These are phyloP conservation scores for Diatrype stigma DNA, from an alignment of 2,329 filamentous ascomycete species.

Conservation along the genomic window DNA sequence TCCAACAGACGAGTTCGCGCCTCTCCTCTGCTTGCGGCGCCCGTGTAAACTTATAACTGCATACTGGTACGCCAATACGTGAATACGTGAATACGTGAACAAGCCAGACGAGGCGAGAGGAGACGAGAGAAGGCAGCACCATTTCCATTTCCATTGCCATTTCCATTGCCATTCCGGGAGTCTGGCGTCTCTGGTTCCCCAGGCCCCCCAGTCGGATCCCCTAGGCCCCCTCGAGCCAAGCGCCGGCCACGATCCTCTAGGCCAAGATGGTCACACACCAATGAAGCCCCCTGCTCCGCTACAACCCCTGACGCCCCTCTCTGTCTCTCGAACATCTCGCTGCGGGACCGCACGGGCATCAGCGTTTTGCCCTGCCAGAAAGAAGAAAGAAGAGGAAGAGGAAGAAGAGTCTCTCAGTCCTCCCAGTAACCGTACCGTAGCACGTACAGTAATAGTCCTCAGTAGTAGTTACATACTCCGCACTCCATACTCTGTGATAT, in stretches of 20 bases:
- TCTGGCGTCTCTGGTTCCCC: no score
- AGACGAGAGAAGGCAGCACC: neutral
- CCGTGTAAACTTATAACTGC: neutral
- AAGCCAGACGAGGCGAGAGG: neutral
- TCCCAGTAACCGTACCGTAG: no score
- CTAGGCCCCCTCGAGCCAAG: neutral
- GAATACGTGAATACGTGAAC: neutral
- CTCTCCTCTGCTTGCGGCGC: neutral
- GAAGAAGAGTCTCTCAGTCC: neutral
- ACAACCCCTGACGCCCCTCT: conserved; percentile 1
- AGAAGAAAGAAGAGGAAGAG: neutral
- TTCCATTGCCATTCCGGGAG: no score
- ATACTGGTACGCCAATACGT: no score
- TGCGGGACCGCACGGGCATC: neutral
- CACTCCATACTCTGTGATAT: neutral
- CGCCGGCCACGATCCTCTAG: neutral
- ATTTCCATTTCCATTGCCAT: neutral
- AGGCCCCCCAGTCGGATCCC: neutral
- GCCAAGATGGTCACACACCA: neutral
- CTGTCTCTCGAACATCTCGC: neutral
- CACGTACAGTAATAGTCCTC: no score
- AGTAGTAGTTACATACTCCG: no score
- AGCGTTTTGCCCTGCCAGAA: neutral
- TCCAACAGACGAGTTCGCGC: neutral
- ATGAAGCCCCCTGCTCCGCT: conserved; percentile 1